These are phyloP conservation scores for Ophiostoma australiae DNA, from an alignment of 2,329 filamentous ascomycete species.

Conservation along the genomic window DNA sequence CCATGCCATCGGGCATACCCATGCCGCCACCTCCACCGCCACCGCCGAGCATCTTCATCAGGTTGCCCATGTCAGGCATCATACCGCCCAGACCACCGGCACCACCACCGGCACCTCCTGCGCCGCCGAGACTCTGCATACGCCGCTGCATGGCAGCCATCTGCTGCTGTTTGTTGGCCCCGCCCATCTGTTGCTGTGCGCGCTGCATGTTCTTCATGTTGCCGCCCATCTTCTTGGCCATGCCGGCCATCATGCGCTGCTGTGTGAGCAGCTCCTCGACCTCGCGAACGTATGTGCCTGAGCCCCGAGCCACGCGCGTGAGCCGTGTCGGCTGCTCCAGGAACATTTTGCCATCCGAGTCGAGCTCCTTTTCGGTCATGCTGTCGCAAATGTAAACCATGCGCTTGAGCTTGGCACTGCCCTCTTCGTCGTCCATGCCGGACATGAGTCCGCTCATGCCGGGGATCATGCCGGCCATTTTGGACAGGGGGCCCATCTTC, in stretches of 20 bases:
- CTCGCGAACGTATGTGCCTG: conserved; percentile 83
- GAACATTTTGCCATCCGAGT: conserved; percentile 91
- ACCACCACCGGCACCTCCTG: conserved; percentile 51
- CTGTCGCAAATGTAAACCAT: conserved; percentile 99
- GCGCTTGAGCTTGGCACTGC: conserved; percentile 84
- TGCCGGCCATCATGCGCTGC: conserved; percentile 96
- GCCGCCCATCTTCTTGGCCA: conserved; percentile 98
- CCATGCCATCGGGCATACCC: conserved; percentile 64
- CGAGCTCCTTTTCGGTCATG: conserved; percentile 94
- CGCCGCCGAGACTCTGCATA: conserved; percentile 85
- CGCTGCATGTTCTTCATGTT: conserved; percentile 97
- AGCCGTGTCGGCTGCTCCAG: conserved; percentile 88
- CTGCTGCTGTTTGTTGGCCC: conserved; percentile 86
- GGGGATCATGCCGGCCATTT: conserved; percentile 98
- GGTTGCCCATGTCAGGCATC: conserved; percentile 76
- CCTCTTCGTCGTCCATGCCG: conserved; percentile 95
- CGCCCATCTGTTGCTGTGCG: conserved; percentile 84
- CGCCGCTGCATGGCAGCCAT: conserved; percentile 96
- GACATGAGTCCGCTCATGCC: conserved; percentile 91
- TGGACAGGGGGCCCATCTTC: conserved; percentile 98
- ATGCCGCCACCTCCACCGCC: conserved; percentile 55
- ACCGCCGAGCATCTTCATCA: conserved; percentile 89
- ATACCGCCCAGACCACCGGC: conserved; percentile 24
- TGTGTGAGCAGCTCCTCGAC: conserved; percentile 97
- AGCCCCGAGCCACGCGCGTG: conserved; percentile 84